phyloP scores from a whole-genome alignment of 73 alveolate species.

The Uronychia binucleata region DNA sequence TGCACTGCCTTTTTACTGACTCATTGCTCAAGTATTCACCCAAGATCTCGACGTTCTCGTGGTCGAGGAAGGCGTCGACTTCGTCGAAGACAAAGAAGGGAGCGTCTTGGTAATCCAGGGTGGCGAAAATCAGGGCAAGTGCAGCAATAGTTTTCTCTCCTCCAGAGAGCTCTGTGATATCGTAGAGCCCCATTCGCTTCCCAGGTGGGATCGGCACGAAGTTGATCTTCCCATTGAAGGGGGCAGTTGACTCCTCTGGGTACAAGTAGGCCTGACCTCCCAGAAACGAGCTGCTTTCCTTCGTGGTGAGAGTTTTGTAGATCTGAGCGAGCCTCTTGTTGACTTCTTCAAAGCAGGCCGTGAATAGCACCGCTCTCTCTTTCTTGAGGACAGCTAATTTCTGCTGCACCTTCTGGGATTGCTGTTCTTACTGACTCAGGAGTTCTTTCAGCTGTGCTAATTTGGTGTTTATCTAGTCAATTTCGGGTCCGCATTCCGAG shows the following conservation, averaged over 20 bases:
- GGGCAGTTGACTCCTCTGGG: constrained; percentile 82
- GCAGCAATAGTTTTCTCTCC: constrained; percentile 97
- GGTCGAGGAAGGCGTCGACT: constrained; percentile 94
- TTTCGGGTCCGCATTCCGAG: constrained; percentile 34
- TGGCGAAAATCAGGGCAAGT: constrained; percentile 77
- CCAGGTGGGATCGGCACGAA: constrained; percentile 93
- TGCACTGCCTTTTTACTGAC: constrained; percentile 29
- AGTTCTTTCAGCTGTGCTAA: constrained; percentile 64
- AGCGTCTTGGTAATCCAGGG: constrained; percentile 76
- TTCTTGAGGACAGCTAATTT: constrained; percentile 67
- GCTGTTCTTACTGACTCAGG: constrained; percentile 64
- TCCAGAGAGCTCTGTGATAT: constrained; percentile 87
- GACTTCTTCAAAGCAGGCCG: constrained; percentile 77
- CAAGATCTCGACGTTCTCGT: constrained; percentile 66
- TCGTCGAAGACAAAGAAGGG: constrained; percentile 91
- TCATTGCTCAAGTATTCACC: constrained; percentile 37
- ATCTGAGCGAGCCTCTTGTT: constrained; percentile 55
- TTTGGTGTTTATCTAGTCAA: constrained; percentile 69
- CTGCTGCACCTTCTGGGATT: constrained; percentile 59
- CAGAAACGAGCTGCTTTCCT: constrained; percentile 58
- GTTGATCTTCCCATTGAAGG: constrained; percentile 86
- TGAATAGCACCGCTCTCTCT: constrained; percentile 72
- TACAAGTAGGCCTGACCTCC: constrained; percentile 91
- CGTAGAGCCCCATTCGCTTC: constrained; percentile 79
- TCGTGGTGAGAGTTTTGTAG: constrained; percentile 77